phyloP scores from a whole-genome alignment of 345 rosid species.

The Alliaria petiolata region DNA sequence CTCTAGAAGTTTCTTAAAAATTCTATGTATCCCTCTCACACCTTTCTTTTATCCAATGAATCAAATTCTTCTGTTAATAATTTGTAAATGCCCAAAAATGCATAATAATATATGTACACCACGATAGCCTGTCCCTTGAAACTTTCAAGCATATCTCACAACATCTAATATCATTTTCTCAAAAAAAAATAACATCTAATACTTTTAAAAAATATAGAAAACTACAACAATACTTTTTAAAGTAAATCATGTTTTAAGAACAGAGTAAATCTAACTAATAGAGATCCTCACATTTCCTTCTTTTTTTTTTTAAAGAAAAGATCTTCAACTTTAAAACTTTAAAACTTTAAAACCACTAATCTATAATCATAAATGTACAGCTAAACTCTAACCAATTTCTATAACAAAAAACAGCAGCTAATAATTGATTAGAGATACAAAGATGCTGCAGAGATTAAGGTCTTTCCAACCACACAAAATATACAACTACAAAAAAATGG shows the following conservation, averaged over 20 bases:
- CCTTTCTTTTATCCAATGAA: constrained; percentile 20
- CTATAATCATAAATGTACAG: not conserved
- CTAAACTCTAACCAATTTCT: not conserved
- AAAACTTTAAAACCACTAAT: not conserved
- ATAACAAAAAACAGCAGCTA: not conserved
- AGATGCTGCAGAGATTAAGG: not conserved
- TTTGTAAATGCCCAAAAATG: not conserved
- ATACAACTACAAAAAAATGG: not conserved
- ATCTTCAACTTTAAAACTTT: not conserved
- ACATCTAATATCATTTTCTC: too few species aligned
- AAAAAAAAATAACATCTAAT: too few species aligned
- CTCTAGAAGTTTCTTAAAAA: constrained; percentile 25
- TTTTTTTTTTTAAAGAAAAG: not conserved
- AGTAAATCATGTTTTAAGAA: too few species aligned
- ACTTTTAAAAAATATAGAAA: too few species aligned
- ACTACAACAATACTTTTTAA: too few species aligned
- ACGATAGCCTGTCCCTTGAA: not conserved
- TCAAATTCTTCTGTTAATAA: not conserved
- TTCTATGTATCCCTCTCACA: constrained; percentile 9
- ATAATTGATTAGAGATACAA: not conserved
- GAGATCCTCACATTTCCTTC: too few species aligned
- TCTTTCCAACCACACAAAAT: not conserved
- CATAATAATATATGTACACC: not conserved
- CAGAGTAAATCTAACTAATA: too few species aligned
- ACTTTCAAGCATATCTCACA: too few species aligned